A percentile compares a stretch with the other conserved stretches of the same genome.
These are phyloP conservation scores for Leccinum boreale DNA, from an alignment of 768 basidiomycete species.

Conservation along the genomic window DNA sequence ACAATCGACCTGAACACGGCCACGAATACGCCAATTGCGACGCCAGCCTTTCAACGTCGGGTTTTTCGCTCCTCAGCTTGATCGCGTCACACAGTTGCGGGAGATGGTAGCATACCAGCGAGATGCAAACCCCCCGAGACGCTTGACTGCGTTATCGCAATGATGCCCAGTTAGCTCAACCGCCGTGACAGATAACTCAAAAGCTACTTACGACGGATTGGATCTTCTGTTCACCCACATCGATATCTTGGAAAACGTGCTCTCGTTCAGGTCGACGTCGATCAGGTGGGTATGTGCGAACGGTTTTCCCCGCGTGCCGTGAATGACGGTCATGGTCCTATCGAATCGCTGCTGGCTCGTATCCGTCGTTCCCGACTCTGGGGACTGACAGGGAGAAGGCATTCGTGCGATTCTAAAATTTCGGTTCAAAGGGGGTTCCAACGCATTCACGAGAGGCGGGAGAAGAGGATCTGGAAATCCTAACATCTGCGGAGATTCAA, in stretches of 20 bases:
- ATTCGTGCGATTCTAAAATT: constrained; percentile 13
- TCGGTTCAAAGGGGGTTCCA: constrained; percentile 16
- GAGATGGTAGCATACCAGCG: constrained; percentile 43
- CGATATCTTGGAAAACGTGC: constrained; percentile 25
- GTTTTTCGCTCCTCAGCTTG: constrained; percentile 11
- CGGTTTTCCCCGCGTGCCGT: constrained; percentile 16
- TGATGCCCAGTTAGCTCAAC: background rate
- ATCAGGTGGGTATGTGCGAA: constrained; percentile 19
- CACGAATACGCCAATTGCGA: constrained; percentile 37
- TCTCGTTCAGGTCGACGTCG: constrained; percentile 30
- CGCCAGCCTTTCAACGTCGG: constrained; percentile 20
- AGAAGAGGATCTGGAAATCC: constrained; percentile 6
- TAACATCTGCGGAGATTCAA: background rate
- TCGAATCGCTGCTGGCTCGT: constrained; percentile 9
- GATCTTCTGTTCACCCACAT: constrained; percentile 37
- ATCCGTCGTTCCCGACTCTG: background rate
- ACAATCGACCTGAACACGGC: constrained; percentile 35
- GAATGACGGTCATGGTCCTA: constrained; percentile 19
- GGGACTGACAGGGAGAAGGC: background rate
- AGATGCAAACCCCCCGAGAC: constrained; percentile 39
- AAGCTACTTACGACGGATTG: constrained; percentile 29
- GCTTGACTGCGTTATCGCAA: constrained; percentile 28
- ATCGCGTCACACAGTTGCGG: constrained; percentile 19
- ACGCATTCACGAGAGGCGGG: constrained; percentile 8
- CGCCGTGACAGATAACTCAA: background rate